A percentile compares a stretch with the other conserved stretches of the same genome.
Evolutionary conservation across 352 stramenopile species (phyloP).

Genomic region (Thalassiosira livingstoniorum): DNA sequence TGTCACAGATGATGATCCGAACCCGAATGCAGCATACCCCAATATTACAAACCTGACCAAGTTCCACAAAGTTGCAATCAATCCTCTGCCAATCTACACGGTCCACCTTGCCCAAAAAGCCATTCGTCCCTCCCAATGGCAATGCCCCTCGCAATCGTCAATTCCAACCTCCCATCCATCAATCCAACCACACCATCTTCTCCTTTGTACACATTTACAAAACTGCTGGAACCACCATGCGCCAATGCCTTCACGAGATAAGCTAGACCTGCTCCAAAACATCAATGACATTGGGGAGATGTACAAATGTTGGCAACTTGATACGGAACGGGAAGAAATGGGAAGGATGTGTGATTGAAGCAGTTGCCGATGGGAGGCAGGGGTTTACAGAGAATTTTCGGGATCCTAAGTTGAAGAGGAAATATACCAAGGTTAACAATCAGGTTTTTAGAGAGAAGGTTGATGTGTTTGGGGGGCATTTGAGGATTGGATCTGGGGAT

Average conservation of each 20-base stretch:
- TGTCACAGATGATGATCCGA: too few relatives aligned
- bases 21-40: too few relatives aligned
- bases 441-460: conserved; percentile 1
- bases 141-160: not conserved
- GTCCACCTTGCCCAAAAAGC: conserved; percentile 14
- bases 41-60: too few relatives aligned
- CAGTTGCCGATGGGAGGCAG: conserved; percentile 8
- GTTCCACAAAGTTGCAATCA: not conserved
- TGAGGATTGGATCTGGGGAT: conserved; percentile 18
- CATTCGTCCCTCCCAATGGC: conserved; percentile 1
- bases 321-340: conserved; percentile 5
- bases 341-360: conserved; percentile 5
- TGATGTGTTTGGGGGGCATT: conserved; percentile 22
- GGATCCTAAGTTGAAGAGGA: not conserved
- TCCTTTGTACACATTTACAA: conserved; percentile 35
- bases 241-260: conserved; percentile 13
- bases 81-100: conserved; percentile 7
- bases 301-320: not conserved
- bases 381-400: conserved; percentile 7
- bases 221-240: conserved; percentile 17
- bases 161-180: not conserved
- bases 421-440: conserved; percentile 5
- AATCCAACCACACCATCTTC: conserved; percentile 4
- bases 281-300: conserved; percentile 6
- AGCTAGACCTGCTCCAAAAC: conserved; percentile 17